phyloP scores from a whole-genome alignment of 2,329 filamentous ascomycete species.

The Colletotrichum sp. region DNA sequence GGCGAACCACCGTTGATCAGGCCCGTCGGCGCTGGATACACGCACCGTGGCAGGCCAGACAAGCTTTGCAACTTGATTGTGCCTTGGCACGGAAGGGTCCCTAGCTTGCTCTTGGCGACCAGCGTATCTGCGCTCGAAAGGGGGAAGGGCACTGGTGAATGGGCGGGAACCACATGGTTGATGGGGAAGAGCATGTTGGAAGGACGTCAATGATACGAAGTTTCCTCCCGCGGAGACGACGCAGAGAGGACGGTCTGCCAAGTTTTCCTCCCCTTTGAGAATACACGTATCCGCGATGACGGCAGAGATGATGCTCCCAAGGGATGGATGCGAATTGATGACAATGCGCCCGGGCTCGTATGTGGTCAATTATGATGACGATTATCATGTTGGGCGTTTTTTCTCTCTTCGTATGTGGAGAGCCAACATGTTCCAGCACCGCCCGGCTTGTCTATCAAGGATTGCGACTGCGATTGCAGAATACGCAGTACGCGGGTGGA shows the following conservation, averaged over 20 bases:
- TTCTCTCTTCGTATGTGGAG: neutral
- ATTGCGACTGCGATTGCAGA: neutral
- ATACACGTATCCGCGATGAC: conserved; percentile 4
- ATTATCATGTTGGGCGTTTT: neutral
- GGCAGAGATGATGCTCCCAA: neutral
- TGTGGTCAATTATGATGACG: neutral
- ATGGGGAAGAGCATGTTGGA: neutral
- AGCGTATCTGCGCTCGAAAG: neutral
- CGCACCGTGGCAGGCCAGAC: neutral
- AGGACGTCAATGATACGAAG: neutral
- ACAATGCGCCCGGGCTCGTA: neutral
- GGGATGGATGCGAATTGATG: neutral
- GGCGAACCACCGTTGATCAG: neutral
- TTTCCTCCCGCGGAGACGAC: neutral
- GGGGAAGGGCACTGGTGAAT: neutral
- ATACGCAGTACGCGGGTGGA: neutral
- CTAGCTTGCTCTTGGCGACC: conserved; percentile 5
- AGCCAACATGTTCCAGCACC: neutral
- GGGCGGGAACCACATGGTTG: neutral
- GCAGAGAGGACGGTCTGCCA: neutral
- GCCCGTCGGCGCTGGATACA: neutral
- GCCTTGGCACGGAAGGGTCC: conserved; percentile 9
- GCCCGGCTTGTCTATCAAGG: neutral
- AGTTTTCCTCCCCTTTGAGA: neutral
- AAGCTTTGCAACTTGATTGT: conserved; percentile 18